Evolutionary conservation across 2,329 filamentous ascomycete genomes (phyloP).

Genomic region (Aspergillus ustus): DNA sequence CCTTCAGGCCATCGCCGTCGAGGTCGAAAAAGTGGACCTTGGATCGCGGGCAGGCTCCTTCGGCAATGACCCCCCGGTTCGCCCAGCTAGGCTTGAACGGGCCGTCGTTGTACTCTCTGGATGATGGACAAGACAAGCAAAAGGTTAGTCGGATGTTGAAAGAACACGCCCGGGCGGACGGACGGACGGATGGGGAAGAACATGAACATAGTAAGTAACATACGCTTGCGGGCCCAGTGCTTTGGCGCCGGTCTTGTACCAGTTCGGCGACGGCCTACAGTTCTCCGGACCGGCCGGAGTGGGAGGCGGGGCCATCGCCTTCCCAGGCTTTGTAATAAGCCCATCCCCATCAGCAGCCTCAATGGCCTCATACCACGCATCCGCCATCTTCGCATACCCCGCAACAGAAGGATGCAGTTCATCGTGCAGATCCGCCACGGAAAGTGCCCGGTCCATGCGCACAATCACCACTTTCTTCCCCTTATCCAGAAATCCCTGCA

Average conservation of each 20-base stretch:
- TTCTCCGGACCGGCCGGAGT: not conserved
- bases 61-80: not conserved
- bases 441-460: no score
- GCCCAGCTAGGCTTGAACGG: not conserved
- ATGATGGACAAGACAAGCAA: no score
- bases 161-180: no score
- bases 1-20: slow-evolving; percentile 1
- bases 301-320: not conserved
- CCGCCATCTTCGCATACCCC: slow-evolving; percentile 20
- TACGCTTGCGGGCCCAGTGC: no score
- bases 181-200: no score
- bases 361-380: slow-evolving; percentile 17
- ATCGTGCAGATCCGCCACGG: not conserved
- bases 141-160: no score
- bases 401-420: slow-evolving; percentile 15
- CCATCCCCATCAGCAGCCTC: slow-evolving; percentile 1
- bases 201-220: not conserved
- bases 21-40: not conserved
- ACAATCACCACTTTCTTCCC: no score
- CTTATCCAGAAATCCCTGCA: no score
- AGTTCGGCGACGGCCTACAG: not conserved
- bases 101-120: not conserved
- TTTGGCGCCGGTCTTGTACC: not conserved
- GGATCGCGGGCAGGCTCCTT: not conserved
- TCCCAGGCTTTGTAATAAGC: not conserved